Percentiles rank a stretch among this genome's conserved stretches.
Evolutionary conservation across 2,329 filamentous ascomycete species (phyloP).

Genomic region (Pseudogymnoascus sp.): DNA sequence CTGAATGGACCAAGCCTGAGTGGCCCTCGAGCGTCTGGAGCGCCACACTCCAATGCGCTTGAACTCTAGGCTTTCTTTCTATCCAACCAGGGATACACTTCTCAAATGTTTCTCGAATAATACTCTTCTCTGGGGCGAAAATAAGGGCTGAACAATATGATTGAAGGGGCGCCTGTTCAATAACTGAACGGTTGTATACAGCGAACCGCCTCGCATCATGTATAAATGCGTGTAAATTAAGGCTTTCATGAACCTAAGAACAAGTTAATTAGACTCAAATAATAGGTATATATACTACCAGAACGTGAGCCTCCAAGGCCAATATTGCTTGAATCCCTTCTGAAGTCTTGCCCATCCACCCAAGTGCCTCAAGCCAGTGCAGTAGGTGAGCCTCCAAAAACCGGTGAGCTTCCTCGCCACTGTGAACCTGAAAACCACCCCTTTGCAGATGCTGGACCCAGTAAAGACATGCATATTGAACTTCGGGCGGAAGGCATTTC

Average conservation of each 20-base stretch:
- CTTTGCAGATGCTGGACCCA: conserved; percentile 25
- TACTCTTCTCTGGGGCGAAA: too few relatives aligned
- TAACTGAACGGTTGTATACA: too few relatives aligned
- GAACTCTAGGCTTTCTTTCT: too few relatives aligned
- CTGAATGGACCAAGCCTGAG: too few relatives aligned
- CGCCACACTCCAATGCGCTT: too few relatives aligned
- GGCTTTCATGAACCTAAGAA: background rate
- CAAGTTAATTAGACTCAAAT: background rate
- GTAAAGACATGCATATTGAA: conserved; percentile 34
- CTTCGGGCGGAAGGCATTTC: conserved; percentile 28
- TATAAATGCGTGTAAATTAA: conserved; percentile 10
- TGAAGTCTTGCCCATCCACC: conserved; percentile 25
- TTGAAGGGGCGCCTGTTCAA: too few relatives aligned
- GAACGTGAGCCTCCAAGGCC: conserved; percentile 16
- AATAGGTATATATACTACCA: conserved; percentile 12
- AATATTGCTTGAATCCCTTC: conserved; percentile 14
- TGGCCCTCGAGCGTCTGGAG: too few relatives aligned
- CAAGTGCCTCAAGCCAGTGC: conserved; percentile 34
- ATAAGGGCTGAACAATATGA: too few relatives aligned
- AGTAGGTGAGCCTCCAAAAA: conserved; percentile 23
- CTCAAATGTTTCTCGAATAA: too few relatives aligned
- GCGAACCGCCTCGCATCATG: background rate
- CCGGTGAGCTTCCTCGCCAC: conserved; percentile 18
- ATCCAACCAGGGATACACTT: too few relatives aligned
- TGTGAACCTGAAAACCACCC: conserved; percentile 27